A percentile compares a stretch with the other conserved stretches of the same genome.
phyloP scores from a whole-genome alignment of 257 asterid genomes.

The Osmanthus fragrans region DNA sequence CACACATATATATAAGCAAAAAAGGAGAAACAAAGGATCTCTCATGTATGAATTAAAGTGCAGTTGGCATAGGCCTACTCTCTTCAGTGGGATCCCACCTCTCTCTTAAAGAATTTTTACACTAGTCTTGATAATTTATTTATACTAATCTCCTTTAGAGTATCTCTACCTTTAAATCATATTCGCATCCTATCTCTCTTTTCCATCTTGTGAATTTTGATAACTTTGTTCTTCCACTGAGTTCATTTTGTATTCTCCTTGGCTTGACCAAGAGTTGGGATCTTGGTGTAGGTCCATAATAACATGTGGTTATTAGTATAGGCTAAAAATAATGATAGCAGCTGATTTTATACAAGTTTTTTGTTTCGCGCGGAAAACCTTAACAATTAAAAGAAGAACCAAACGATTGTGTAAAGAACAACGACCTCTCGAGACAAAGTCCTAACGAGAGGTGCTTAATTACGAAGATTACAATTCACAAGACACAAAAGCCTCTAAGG shows the following conservation, averaged over 20 bases:
- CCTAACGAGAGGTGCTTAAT: too few species aligned
- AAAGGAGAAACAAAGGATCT: conserved; percentile 31
- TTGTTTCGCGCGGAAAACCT: too few species aligned
- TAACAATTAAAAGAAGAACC: too few species aligned
- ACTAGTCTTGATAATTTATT: conserved; percentile 42
- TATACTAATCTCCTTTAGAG: conserved; percentile 37
- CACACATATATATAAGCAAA: conserved; percentile 42
- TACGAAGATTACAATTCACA: too few species aligned
- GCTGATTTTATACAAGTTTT: too few species aligned
- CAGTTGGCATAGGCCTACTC: conserved; percentile 49
- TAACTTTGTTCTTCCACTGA: conserved; percentile 20
- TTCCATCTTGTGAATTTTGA: conserved; percentile 22
- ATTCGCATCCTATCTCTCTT: conserved; percentile 19
- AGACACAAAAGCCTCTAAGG: too few species aligned
- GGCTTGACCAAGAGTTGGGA: conserved; percentile 19
- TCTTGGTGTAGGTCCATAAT: neutral
- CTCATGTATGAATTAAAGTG: conserved; percentile 31
- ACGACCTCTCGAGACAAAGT: too few species aligned
- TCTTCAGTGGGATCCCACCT: conserved; percentile 60
- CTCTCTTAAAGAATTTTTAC: conserved; percentile 47
- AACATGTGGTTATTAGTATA: neutral
- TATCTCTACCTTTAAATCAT: conserved; percentile 11
- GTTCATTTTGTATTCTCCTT: conserved; percentile 4
- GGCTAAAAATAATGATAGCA: neutral
- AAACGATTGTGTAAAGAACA: too few species aligned